These are phyloP conservation scores for Lasiodiplodia sp. DNA, from an alignment of 2,329 filamentous ascomycete genomes.

Conservation along the genomic window DNA sequence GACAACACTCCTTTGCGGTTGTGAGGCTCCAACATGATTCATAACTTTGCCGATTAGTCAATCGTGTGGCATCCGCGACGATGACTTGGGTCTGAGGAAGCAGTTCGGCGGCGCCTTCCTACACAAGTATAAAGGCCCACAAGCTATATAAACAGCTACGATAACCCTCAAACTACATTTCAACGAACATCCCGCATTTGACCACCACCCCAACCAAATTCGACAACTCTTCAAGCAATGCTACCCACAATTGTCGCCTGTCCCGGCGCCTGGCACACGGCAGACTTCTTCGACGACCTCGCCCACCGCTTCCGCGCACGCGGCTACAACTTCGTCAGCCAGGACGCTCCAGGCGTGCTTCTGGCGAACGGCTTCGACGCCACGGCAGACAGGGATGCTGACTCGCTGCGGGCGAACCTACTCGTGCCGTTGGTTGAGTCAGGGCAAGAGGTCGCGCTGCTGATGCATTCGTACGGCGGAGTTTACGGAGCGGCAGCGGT, in stretches of 20 bases:
- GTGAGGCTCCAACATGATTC: too few relatives aligned
- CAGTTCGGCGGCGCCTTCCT: background rate
- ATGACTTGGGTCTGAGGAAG: background rate
- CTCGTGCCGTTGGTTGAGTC: conserved; percentile 27
- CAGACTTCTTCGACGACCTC: background rate
- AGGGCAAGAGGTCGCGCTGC: conserved; percentile 31
- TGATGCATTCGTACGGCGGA: conserved; percentile 34
- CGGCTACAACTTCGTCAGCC: background rate
- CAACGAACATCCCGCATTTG: background rate
- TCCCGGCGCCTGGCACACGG: background rate
- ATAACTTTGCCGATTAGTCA: too few relatives aligned
- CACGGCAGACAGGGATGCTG: conserved; percentile 17
- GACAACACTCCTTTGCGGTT: too few relatives aligned
- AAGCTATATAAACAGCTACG: background rate
- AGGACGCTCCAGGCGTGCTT: conserved; percentile 3
- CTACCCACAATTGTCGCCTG: background rate
- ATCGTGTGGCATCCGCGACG: too few relatives aligned
- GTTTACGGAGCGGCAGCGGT: conserved; percentile 27
- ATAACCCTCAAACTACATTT: background rate
- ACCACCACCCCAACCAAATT: background rate
- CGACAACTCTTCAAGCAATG: background rate
- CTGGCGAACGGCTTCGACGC: background rate
- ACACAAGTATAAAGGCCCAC: background rate
- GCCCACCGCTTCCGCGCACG: background rate
- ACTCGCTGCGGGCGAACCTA: conserved; percentile 17